Evolutionary conservation across 2,329 filamentous ascomycete species (phyloP), one percentile per base, ranked within the genome.

Genomic region (Aspergillus aculeatinus): DNA sequence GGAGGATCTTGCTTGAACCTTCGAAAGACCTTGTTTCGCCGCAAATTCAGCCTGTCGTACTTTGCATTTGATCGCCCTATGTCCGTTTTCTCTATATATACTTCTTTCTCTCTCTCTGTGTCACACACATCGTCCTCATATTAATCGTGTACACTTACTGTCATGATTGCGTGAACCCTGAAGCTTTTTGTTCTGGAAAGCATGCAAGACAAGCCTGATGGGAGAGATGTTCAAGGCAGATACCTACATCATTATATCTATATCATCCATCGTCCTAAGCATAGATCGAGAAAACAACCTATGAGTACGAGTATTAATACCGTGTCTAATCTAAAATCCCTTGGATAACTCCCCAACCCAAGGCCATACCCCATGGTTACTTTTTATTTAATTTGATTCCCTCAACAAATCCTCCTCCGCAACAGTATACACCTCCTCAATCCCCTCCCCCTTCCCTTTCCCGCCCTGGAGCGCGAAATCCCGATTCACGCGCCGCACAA

Each of bases 401-500:
- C 25, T n/a, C 12, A 57, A 14, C 50, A 74, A 54, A 66, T 77
- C 76, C 57, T 69, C 66, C 62, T 76, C 72, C 4, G 57, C 58
- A 57, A 79, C 71, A 19, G 55, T 63, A 70, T 79, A 79, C 27
- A 80, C 72, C 59, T 69, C 73, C 14, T 79, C 71, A 60, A 79
- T 77, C 60, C 61, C 69, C 62, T 76, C 73, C 25, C 76, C 71
- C 4, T 49, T 63, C 25, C 76, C 71, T 2, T 49, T 63, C n/a
- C 51, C 60, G 31, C 60, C 65, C 25, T 62, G 70, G 51, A 64
- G 70, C n/a, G 72, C 68, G 67, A 69, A 75, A 63, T 75, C 73
- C 44, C 52, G 50, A 69, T 77, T 77, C 16, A 77, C 64, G 57
- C 73, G 68, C 25, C 65, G 60, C n/a, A 80, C 76, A 68, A 78